Evolutionary conservation across 2,329 filamentous ascomycete species (phyloP).

Genomic region (Annulohypoxylon truncatum): DNA sequence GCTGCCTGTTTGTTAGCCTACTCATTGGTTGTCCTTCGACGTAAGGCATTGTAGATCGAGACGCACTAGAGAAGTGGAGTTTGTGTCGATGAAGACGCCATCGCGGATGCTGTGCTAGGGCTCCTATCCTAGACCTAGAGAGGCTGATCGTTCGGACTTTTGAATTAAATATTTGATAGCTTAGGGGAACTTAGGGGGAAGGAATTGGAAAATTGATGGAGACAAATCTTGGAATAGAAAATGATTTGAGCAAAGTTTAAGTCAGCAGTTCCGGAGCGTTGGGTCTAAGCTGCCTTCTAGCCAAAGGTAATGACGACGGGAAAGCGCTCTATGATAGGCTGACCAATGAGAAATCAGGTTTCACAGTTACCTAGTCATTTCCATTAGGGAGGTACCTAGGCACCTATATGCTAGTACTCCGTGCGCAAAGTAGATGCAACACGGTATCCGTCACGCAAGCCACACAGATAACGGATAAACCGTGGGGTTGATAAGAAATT

Average conservation of each 20-base stretch:
- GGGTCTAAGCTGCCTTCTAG: conserved; percentile 14
- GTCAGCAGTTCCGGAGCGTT: conserved; percentile 26
- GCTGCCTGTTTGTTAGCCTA: conserved; percentile 59
- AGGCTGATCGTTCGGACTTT: neutral
- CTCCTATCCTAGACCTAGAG: neutral
- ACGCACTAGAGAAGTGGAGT: conserved; percentile 80
- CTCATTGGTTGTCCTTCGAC: conserved; percentile 6
- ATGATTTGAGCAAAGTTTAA: conserved; percentile 15
- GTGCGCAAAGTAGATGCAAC: neutral
- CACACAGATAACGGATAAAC: conserved; percentile 9
- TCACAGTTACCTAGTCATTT: neutral
- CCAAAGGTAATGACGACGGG: conserved; percentile 29
- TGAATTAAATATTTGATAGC: neutral
- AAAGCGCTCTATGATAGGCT: neutral
- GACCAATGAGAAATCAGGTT: neutral
- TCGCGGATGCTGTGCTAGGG: conserved; percentile 50
- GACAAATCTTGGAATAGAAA: neutral
- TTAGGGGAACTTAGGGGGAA: conserved; percentile 2
- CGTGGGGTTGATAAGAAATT: conserved; percentile 27
- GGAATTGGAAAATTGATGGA: conserved; percentile 4
- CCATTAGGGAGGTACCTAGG: neutral
- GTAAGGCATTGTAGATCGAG: conserved; percentile 24
- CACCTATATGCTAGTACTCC: neutral
- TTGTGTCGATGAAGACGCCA: conserved; percentile 78
- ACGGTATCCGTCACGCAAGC: neutral